Evolutionary conservation across 352 stramenopile genomes (phyloP), one percentile per base, ranked within the genome.

Genomic region (Lagenidium giganteum): DNA sequence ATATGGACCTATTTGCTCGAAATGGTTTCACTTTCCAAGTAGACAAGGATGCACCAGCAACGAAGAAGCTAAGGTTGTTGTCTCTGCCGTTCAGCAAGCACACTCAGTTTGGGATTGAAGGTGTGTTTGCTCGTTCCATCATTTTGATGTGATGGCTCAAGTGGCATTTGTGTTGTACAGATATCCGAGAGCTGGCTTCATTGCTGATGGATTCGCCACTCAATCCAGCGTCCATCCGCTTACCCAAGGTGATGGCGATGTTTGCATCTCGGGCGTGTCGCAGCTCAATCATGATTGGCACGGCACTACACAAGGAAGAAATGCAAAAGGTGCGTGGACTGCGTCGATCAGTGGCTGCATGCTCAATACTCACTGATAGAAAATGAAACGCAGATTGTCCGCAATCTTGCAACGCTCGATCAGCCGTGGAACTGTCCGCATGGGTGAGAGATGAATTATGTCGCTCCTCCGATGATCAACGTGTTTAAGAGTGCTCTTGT

Each of bases 201-300:
- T 51, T 97, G 20, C 53, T 96, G 7, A 62, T 73, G 35, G 86
- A 95, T 23, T 45, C 61, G 16, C 70, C 75, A 12, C 39, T 70
- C 24, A 74, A 81, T 44, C 52, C 70, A 8, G 50, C 54, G 16
- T 71, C 49, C 28, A 70, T 96, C 22, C 70, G 92, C 7, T 67
- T 98, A 37, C 95, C 95, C 2, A 98, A 98, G 60, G 73, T 96
- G 9, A 90, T 96, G 57, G 73, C 88, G 20, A 98, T 98, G 92
- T 98, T 98, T 73, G 96, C 96, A 14, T 98, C 74, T 37, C 71
- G 94, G 26, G 94, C 95, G 9, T 99, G 95, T 51, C 82, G 95
- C 35, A 84, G 63, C 33, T 96, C 88, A 30, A 95, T 98, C 33
- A 99, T 99, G 95, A 98, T 99, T 57, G 96, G 95, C 8, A 97